Evolutionary conservation across 164 flowering plant species (phyloP), one percentile per base, ranked within the genome.

Genomic region (Echeveria elegans): DNA sequence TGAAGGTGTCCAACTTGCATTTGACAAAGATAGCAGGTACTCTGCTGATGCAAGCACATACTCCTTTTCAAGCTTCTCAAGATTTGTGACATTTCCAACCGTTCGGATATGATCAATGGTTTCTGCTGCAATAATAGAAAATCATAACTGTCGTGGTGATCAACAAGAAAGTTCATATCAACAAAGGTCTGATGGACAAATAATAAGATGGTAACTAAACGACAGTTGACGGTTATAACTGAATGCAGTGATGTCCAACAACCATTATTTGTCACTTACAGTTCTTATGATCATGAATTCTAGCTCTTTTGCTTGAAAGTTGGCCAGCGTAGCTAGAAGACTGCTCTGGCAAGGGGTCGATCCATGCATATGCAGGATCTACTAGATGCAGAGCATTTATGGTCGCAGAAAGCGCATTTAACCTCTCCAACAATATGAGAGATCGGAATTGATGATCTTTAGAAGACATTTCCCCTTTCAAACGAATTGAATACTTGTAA

Each of bases 301-400:
- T 83, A 65, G 88, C 81, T 81, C 64, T 94, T 78, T 94, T 91
- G 74, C 69, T 77, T 61, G 90, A 95, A 73, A 85, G 78, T 47
- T 70, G 73, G 65, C 75, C 83, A 73, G 73, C 79, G 14, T 61
- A 66, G 65, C 70, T 34, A 68, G 69, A 65, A 65, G 56, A 68
- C 70, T 74, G 79, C 32, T 81, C 93, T 61, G 63, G 69, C 61
- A 71, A 76, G 41, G 79, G 80, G 30, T 88, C 96, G 73, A 94
- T 83, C 97, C 97, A 94, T 65, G 96, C 90, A 88, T 82, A 78
- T 53, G 80, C 77, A 72, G 96, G 88, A 78, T 80, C 83, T 75
- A 89, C 92, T 77, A 94, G 96, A 70, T 85, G 80, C 68, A 94
- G 75, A 37, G 97, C 90, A 81, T 91, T 94, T 68, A 94, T 83